Evolutionary conservation across 2,329 filamentous ascomycete genomes (phyloP), one percentile per base, ranked within the genome.

Genomic region (Phyllosticta citrichinensis): DNA sequence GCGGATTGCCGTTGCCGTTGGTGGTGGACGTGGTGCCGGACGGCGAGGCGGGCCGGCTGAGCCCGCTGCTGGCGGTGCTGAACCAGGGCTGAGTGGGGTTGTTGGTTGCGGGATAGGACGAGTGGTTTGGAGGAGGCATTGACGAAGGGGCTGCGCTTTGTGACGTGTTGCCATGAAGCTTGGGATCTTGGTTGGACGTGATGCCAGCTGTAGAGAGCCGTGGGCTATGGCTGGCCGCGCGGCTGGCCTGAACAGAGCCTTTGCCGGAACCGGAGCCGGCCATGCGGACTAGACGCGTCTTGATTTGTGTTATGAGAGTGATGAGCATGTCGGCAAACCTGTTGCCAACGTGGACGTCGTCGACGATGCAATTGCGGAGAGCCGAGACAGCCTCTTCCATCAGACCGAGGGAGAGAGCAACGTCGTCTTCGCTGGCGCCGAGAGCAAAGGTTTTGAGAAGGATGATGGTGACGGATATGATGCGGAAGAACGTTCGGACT

Each of bases 391-490:
- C 89, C 30, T 82, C 79, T 68, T 91, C 87, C 78, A 94, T 87
- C 27, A 94, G 78, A 6, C 81, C 81, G 30, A 94, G 87, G 64
- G 87, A 89, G 55, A 88, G 80, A 68, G 87, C 85, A 25, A 93
- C 87, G 65, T 94, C 89, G 60, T 86, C 86, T 67, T 89, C 87
- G 0, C 87, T 87, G 1, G 89, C 89, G 19, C 89, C 89, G 1
- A 94, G 80, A 0, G 89, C 88, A 72, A 94, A 93, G 0, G 89
- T 93, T 76, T 87, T 94, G 56, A 94, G 81, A 19, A 94, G 74
- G 68, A 94, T 92, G 83, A 93, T 92, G 64, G 88, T 88, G 3
- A 89, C 89, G 62, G 86, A 89, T 65, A 93, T 90, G 70, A 94
- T 93, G 61, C 89, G 85, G 76, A 94, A 92, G 71, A 93, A 93